phyloP scores from a whole-genome alignment of 352 stramenopile species.

The Globisporangium nunn region DNA sequence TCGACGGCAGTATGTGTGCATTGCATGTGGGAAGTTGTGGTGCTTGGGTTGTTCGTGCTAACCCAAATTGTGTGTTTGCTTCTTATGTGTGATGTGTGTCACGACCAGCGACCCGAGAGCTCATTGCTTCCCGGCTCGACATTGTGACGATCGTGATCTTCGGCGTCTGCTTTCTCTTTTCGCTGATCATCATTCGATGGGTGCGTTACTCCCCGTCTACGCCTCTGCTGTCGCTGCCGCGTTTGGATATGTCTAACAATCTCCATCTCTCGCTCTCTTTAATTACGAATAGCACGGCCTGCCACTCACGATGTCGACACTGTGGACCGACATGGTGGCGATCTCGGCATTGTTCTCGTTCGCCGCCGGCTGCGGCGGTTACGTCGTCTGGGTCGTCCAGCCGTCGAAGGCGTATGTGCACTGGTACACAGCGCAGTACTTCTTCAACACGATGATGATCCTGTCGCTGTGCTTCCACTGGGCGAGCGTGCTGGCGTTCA shows the following conservation, averaged over 20 bases:
- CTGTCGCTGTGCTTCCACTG: conserved; percentile 86
- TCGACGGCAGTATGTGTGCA: conserved; percentile 20
- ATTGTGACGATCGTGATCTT: conserved; percentile 68
- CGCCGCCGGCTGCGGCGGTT: conserved; percentile 66
- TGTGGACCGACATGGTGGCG: conserved; percentile 84
- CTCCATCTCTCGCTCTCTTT: not conserved
- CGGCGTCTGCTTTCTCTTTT: conserved; percentile 72
- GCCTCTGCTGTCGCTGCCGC: too few species aligned
- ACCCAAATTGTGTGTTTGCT: not conserved
- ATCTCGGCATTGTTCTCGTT: conserved; percentile 81
- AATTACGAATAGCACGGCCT: conserved; percentile 42
- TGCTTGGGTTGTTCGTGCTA: not conserved
- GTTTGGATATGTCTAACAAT: too few species aligned
- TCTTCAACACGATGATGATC: conserved; percentile 86
- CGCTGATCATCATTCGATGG: conserved; percentile 79
- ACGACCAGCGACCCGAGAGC: conserved; percentile 27
- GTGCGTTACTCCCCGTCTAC: conserved; percentile 11
- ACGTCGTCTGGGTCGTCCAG: conserved; percentile 77
- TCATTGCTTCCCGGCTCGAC: conserved; percentile 58
- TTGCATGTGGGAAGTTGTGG: not conserved
- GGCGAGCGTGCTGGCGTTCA: conserved; percentile 77
- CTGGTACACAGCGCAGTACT: conserved; percentile 83
- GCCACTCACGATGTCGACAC: conserved; percentile 69
- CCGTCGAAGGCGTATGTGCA: conserved; percentile 82
- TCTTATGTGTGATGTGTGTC: not conserved